Percentiles rank a stretch among this genome's conserved stretches.
Evolutionary conservation across 2,329 filamentous ascomycete species (phyloP).

Genomic region (Ophiostoma populinum): DNA sequence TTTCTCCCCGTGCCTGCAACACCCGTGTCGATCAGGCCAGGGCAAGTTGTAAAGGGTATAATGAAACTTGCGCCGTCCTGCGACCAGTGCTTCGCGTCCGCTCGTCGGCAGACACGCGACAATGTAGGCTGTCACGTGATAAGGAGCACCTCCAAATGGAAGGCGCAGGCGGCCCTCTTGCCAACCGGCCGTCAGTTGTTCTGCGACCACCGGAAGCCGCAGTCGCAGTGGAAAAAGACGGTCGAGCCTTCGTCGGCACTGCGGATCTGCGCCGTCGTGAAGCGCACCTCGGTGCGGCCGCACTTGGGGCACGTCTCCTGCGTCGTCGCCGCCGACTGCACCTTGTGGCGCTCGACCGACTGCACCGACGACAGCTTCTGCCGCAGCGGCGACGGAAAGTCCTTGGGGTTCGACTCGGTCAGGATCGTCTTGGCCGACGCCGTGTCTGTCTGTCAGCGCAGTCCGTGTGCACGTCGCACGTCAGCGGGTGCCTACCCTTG

Average conservation of each 20-base stretch:
- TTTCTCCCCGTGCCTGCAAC: too few relatives aligned
- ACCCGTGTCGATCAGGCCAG: too few relatives aligned
- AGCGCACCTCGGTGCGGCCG: slow-evolving; percentile 66
- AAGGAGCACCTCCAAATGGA: too few relatives aligned
- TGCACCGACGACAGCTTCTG: slow-evolving; percentile 80
- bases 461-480: too few relatives aligned
- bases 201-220: slow-evolving; percentile 57
- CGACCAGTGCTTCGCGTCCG: too few relatives aligned
- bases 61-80: too few relatives aligned
- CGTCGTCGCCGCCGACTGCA: slow-evolving; percentile 53
- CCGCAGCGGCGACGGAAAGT: slow-evolving; percentile 79
- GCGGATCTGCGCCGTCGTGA: slow-evolving; percentile 68
- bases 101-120: too few relatives aligned
- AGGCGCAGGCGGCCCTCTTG: neutral
- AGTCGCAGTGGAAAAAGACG: slow-evolving; percentile 78
- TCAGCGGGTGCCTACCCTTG: slow-evolving; percentile 3
- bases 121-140: too few relatives aligned
- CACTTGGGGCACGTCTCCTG: slow-evolving; percentile 64
- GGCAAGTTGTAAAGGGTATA: too few relatives aligned
- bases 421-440: slow-evolving; percentile 58
- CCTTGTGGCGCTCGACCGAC: slow-evolving; percentile 58
- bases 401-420: slow-evolving; percentile 71
- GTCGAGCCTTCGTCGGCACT: slow-evolving; percentile 92
- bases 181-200: slow-evolving; percentile 32
- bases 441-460: too few relatives aligned